Evolutionary conservation across 495 filamentous ascomycete genomes (phyloP).

Genomic region (Parathielavia hyrcaniae): DNA sequence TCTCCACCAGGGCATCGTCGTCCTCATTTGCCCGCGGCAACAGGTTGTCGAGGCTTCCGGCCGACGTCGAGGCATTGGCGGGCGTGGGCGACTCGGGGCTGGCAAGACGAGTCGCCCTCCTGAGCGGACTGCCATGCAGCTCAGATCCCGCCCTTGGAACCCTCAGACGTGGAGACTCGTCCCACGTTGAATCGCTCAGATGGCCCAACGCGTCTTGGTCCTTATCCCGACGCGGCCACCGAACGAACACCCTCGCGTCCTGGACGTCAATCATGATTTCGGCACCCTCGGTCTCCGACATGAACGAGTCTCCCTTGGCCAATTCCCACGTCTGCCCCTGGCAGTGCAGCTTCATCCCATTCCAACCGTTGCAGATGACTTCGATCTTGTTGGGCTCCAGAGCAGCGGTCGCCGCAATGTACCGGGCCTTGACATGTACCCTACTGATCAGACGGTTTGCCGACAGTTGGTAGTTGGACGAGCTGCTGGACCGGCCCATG

Average conservation of each 20-base stretch:
- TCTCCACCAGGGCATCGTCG: conserved; percentile 39
- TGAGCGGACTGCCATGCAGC: conserved; percentile 60
- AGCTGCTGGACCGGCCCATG: conserved; percentile 89
- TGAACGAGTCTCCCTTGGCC: conserved; percentile 81
- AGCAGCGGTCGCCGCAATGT: conserved; percentile 57
- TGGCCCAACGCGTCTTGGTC: conserved; percentile 57
- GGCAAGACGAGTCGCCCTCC: conserved; percentile 52
- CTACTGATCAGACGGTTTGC: conserved; percentile 86
- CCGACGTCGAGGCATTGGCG: conserved; percentile 35
- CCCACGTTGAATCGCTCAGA: conserved; percentile 62
- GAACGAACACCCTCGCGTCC: conserved; percentile 79
- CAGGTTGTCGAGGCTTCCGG: conserved; percentile 27
- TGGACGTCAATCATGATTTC: conserved; percentile 97
- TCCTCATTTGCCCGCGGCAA: conserved; percentile 27
- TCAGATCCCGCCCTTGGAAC: conserved; percentile 29
- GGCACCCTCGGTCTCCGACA: conserved; percentile 78
- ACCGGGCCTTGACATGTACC: conserved; percentile 83
- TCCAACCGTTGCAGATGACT: conserved; percentile 90
- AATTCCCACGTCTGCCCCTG: conserved; percentile 82
- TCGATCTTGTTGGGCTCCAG: conserved; percentile 66
- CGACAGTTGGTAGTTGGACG: conserved; percentile 85
- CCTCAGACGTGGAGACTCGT: conserved; percentile 48
- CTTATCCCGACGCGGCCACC: conserved; percentile 67
- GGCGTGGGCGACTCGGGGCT: conserved; percentile 75
- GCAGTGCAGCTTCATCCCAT: conserved; percentile 88